Base-by-base conservation (phyloP, 176 grass and related monocot genomes). In the Secale cereale region DNA sequence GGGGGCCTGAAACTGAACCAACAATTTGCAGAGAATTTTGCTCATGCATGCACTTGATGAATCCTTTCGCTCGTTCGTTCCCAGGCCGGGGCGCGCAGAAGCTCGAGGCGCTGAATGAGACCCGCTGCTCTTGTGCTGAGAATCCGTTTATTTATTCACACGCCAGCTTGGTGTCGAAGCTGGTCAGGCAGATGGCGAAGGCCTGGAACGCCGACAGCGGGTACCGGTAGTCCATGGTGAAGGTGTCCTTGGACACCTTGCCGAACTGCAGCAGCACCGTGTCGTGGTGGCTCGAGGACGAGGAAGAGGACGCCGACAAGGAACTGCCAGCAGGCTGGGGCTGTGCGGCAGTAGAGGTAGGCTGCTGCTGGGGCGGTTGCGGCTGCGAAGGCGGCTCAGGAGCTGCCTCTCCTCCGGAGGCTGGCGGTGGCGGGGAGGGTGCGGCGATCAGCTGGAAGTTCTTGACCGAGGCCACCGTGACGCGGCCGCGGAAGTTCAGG, bases 221-320 rank as follows among this genome's bases (percentile, higher is more conserved):
- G 63, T 97, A 97, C 57, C 91, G 83, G 48, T 94, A 97, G 65
- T 97, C 94, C 94, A 97, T 97, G 19, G 94, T 97, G 77, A 94
- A 97, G 59, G 71, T 87, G 61, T 97, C 91, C 82, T 91, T 92
- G 15, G 87, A 87, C 36, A 97, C 94, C 86, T 94, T 97, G 28
- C 94, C 94, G 3, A 97, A 97, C 56, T 97, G 94, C 65, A 97
- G 48, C 29, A 97, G 91, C 69, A 94, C 88, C 5, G 82, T 80
- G 35, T 97, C 94, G 20, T 94, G 87, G 39, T 78, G 83, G 20
- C 54, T 57, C 17, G 48, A 52, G 14, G 43, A 45, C 0, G 84
- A 84, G 0, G 91, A 65, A 0, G 64, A 81, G 1, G 91, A 83
- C 0, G 91, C 35, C 0, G 70, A 43, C 4, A 37, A 88, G 0